These are phyloP conservation scores for Sphagnum fallax DNA, from an alignment of 228 moss, liverwort and hornwort genomes.

Conservation along the genomic window DNA sequence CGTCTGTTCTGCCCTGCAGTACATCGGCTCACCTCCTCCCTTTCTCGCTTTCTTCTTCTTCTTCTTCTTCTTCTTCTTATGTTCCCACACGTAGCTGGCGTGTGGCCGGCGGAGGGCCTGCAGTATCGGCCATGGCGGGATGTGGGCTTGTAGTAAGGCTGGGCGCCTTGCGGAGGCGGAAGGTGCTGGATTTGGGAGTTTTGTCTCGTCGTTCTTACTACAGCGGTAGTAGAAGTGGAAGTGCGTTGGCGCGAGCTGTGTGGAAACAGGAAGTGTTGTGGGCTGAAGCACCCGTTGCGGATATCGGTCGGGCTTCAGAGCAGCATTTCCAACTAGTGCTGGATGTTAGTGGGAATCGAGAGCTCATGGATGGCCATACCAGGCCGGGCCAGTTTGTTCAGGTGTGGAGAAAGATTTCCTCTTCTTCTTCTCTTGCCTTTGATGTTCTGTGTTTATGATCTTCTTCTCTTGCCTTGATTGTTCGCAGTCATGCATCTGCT, in stretches of 20 bases:
- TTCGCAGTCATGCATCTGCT: no score
- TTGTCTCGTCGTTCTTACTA: not conserved
- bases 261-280: slow-evolving; percentile 97
- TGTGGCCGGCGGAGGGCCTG: no score
- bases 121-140: not conserved
- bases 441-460: no score
- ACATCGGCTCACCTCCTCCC: no score
- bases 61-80: no score
- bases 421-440: no score
- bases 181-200: not conserved
- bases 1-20: no score
- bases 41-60: no score
- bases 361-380: slow-evolving; percentile 81
- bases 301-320: slow-evolving; percentile 63
- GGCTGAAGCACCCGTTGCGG: slow-evolving; percentile 79
- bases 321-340: slow-evolving; percentile 70
- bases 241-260: slow-evolving; percentile 25
- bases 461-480: no score
- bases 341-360: slow-evolving; percentile 75
- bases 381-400: slow-evolving; percentile 91
- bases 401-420: slow-evolving; percentile 14
- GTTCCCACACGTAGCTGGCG: no score
- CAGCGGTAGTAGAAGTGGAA: slow-evolving; percentile 13
- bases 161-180: not conserved
- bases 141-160: not conserved